phyloP scores from a whole-genome alignment of 495 filamentous ascomycete genomes.

The Daldinia concentrica region DNA sequence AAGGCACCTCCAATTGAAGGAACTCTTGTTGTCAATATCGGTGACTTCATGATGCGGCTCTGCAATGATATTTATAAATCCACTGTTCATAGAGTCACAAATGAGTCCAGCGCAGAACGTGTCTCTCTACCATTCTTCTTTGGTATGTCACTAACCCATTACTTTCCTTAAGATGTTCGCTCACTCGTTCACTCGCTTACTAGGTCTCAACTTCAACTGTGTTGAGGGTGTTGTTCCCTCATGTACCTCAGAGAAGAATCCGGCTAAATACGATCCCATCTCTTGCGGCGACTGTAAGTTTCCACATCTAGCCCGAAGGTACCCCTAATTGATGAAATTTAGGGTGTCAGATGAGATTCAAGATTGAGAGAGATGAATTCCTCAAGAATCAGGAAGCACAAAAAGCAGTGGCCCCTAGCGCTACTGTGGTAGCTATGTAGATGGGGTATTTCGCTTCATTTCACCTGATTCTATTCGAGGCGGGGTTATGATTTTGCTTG shows the following conservation, averaged over 20 bases:
- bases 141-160: constrained; percentile 33
- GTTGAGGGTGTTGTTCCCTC: constrained; percentile 60
- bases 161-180: background rate
- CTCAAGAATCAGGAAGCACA: constrained; percentile 41
- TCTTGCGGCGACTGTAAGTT: constrained; percentile 58
- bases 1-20: constrained; percentile 61
- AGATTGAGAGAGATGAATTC: constrained; percentile 48
- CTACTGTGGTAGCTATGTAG: constrained; percentile 43
- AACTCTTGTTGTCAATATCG: constrained; percentile 71
- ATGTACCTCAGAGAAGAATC: constrained; percentile 63
- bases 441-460: constrained; percentile 2
- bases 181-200: constrained; percentile 16
- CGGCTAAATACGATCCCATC: constrained; percentile 65
- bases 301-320: background rate
- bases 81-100: constrained; percentile 67
- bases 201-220: constrained; percentile 60
- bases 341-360: constrained; percentile 55
- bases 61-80: constrained; percentile 69
- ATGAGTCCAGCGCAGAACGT: constrained; percentile 53
- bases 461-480: background rate
- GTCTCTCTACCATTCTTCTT: constrained; percentile 73
- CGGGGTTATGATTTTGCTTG: constrained; percentile 2
- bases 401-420: constrained; percentile 47
- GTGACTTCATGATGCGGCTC: constrained; percentile 69
- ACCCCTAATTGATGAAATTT: constrained; percentile 11